Percentiles rank a stretch among this genome's conserved stretches.
Evolutionary conservation across 305 asterid species (phyloP).

Genomic region (Fraxinus platypoda): DNA sequence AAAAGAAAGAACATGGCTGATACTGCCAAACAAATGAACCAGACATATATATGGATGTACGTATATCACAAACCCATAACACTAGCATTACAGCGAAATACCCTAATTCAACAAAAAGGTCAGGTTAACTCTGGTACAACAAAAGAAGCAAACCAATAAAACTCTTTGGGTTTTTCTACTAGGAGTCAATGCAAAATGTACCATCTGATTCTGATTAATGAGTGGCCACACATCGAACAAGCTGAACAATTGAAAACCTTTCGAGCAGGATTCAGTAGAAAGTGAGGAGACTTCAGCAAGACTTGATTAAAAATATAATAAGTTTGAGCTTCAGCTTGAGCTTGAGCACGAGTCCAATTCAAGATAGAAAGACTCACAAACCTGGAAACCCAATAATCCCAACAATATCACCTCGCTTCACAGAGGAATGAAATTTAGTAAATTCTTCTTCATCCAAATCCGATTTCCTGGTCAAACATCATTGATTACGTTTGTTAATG

Average conservation of each 20-base stretch:
- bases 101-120: neutral
- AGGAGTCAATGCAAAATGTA: neutral
- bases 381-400: conserved; percentile 90
- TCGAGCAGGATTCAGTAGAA: neutral
- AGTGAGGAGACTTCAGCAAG: neutral
- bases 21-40: neutral
- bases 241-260: neutral
- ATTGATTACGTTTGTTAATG: neutral
- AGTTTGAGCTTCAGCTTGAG: neutral
- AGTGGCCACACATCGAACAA: neutral
- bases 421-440: conserved; percentile 59
- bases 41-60: neutral
- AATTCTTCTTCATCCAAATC: conserved; percentile 61
- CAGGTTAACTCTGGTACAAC: neutral
- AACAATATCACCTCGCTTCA: conserved; percentile 82
- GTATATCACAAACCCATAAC: neutral
- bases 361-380: conserved; percentile 26
- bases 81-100: neutral
- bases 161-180: neutral
- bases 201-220: neutral
- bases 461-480: conserved; percentile 47
- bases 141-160: neutral
- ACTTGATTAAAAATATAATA: neutral
- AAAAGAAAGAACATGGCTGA: neutral
- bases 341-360: neutral